A percentile compares a stretch with the other conserved stretches of the same genome.
These are phyloP conservation scores for Lasiodiplodia citricola DNA, from an alignment of 2,329 filamentous ascomycete species.

Conservation along the genomic window DNA sequence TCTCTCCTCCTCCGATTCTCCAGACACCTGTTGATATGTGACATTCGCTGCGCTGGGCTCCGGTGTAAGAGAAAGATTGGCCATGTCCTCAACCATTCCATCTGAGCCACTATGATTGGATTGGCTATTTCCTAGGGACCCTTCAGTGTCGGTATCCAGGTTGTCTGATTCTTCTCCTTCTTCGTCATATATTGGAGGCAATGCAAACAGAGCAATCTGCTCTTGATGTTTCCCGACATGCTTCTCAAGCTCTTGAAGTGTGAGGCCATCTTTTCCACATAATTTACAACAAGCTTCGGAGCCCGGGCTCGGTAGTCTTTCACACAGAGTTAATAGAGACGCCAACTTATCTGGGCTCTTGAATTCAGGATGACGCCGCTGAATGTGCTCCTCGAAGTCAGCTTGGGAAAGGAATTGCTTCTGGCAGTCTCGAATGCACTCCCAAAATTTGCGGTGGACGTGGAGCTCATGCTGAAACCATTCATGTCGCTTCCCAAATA, in stretches of 20 bases:
- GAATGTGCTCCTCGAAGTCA: not conserved
- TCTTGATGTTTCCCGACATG: slow-evolving; percentile 8
- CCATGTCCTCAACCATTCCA: too few species aligned
- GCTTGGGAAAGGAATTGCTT: not conserved
- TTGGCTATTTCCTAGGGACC: not conserved
- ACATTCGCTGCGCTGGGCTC: too few species aligned
- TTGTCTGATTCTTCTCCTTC: not conserved
- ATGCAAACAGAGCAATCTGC: slow-evolving; percentile 5
- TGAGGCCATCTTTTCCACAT: not conserved
- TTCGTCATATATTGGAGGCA: not conserved
- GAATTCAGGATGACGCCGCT: not conserved
- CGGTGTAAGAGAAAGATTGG: too few species aligned
- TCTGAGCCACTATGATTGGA: not conserved
- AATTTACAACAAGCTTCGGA: not conserved
- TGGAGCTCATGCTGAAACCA: slow-evolving; percentile 16
- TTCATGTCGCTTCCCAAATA: slow-evolving; percentile 1
- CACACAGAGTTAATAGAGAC: not conserved
- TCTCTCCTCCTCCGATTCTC: too few species aligned
- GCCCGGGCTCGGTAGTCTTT: too few species aligned
- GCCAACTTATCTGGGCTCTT: not conserved
- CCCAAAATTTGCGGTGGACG: not conserved
- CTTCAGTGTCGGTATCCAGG: not conserved
- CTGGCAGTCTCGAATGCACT: not conserved
- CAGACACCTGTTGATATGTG: too few species aligned
- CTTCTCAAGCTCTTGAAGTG: not conserved